Evolutionary conservation across 192 early-diverging fungal genomes (phyloP), one percentile per base, ranked within the genome.

Genomic region (Coemansia sp.): DNA sequence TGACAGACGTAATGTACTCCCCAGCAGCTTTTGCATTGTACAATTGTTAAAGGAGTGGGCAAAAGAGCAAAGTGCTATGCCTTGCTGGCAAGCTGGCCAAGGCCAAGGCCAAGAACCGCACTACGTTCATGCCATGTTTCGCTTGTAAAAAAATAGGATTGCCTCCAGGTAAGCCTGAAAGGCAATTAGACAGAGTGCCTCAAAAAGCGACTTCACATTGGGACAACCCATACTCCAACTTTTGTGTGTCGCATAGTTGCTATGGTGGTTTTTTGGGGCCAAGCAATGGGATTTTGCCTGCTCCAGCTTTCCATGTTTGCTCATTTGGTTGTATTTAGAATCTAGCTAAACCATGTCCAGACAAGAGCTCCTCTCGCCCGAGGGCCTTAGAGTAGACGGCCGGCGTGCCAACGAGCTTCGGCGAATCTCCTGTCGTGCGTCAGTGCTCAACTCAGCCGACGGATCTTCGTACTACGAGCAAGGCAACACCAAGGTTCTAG

Each of bases 381-480:
- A 83, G 57, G 95, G 96, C 26, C 89, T 99, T n/a, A 89, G 97
- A 16, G 70, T 93, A 5, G 97, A 99, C 55, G 95, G 97, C 40
- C 87, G 97, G 61, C 86, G 97, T 43, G 85, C 92, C 5, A 88
- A 86, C 67, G 95, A 99, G 79, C 82, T 97, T 20, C 84, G 95
- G 51, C 91, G 92, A 58, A 89, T 97, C 60, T 83, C 85, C 28
- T 90, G 89, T 69, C 87, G 89, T 20, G 91, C 90, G 3, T 88
- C 87, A 0, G 90, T 94, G 9, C 79, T 96, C 34, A 83, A 85
- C 18, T 87, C 92, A 28, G 92, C 95, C 0, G 95, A 99, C 61
- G 97, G 97, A 43, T 96, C 94, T 0, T 89, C 95, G 2, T 99
- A 94, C 74, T 85, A 94, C 56, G 94, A 96, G 81, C 92, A 94